A percentile compares a stretch with the other conserved stretches of the same genome.
phyloP scores from a whole-genome alignment of 2,329 filamentous ascomycete genomes.

The Exophiala mesophila region DNA sequence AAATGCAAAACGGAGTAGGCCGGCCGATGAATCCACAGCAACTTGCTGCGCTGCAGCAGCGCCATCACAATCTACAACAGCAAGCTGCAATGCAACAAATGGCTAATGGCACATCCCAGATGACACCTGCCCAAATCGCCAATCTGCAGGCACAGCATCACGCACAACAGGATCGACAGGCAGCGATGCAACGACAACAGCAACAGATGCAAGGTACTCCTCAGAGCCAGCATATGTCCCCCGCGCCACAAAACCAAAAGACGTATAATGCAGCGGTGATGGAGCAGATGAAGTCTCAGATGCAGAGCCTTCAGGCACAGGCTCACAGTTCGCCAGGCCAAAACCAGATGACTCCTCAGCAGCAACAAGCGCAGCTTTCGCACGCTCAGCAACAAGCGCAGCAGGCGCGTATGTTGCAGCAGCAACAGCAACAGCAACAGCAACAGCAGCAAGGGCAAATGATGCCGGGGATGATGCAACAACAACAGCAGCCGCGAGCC shows the following conservation, averaged over 20 bases:
- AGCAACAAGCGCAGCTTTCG: slow-evolving; percentile 28
- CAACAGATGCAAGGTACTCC: slow-evolving; percentile 32
- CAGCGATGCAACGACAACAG: slow-evolving; percentile 27
- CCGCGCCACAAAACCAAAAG: slow-evolving; percentile 24
- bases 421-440: slow-evolving; percentile 23
- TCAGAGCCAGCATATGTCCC: slow-evolving; percentile 24
- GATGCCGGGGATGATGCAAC: slow-evolving; percentile 23
- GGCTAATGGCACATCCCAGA: slow-evolving; percentile 29
- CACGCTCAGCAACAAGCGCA: slow-evolving; percentile 21
- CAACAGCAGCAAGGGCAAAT: slow-evolving; percentile 18
- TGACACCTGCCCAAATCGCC: slow-evolving; percentile 29
- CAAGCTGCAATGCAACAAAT: slow-evolving; percentile 36
- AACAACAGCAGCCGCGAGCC: slow-evolving; percentile 20
- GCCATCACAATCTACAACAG: slow-evolving; percentile 44
- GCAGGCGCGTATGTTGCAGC: slow-evolving; percentile 19
- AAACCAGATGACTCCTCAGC: slow-evolving; percentile 27
- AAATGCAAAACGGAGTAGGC: slow-evolving; percentile 36
- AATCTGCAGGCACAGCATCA: slow-evolving; percentile 26
- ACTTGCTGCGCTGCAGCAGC: slow-evolving; percentile 37
- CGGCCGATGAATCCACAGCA: slow-evolving; percentile 37
- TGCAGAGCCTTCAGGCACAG: slow-evolving; percentile 28
- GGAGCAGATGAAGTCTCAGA: slow-evolving; percentile 26
- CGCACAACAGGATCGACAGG: slow-evolving; percentile 28
- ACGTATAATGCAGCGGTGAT: slow-evolving; percentile 8
- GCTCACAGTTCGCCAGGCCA: slow-evolving; percentile 24